phyloP scores from a whole-genome alignment of 202 grass and related monocot genomes.

The Saccharum hybrid region DNA sequence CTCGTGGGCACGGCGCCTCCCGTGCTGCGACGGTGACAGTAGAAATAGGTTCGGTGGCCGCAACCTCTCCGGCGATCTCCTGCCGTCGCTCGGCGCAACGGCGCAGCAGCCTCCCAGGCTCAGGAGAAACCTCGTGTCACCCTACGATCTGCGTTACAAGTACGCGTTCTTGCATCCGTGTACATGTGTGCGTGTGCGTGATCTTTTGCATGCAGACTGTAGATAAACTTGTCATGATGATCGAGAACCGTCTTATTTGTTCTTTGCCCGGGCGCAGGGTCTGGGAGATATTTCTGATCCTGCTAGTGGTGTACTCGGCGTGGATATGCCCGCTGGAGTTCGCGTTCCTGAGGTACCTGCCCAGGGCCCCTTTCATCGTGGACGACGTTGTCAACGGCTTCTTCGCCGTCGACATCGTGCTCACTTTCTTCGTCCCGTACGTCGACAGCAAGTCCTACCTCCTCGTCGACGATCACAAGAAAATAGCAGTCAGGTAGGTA shows the following conservation, averaged over 20 bases:
- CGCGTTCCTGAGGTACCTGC: constrained; percentile 70
- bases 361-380: constrained; percentile 51
- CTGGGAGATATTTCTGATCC: constrained; percentile 66
- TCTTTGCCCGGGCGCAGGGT: constrained; percentile 37
- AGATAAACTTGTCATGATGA: not conserved
- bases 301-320: constrained; percentile 69
- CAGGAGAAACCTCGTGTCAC: constrained; percentile 52
- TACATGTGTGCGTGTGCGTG: not conserved
- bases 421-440: constrained; percentile 73
- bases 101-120: constrained; percentile 34
- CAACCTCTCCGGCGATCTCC: constrained; percentile 45
- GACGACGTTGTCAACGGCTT: constrained; percentile 70
- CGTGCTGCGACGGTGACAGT: constrained; percentile 30
- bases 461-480: constrained; percentile 59
- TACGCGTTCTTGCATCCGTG: constrained; percentile 1
- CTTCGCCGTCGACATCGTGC: constrained; percentile 63
- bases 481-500: constrained; percentile 56
- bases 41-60: not conserved
- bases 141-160: constrained; percentile 59
- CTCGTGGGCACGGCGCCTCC: constrained; percentile 30
- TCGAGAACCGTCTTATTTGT: not conserved
- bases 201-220: not conserved
- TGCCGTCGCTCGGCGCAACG: constrained; percentile 56
- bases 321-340: constrained; percentile 78
- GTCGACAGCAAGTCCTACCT: constrained; percentile 54